These are phyloP conservation scores for Actinomortierella wolfii DNA, from an alignment of 371 early-diverging fungal genomes.

Conservation along the genomic window DNA sequence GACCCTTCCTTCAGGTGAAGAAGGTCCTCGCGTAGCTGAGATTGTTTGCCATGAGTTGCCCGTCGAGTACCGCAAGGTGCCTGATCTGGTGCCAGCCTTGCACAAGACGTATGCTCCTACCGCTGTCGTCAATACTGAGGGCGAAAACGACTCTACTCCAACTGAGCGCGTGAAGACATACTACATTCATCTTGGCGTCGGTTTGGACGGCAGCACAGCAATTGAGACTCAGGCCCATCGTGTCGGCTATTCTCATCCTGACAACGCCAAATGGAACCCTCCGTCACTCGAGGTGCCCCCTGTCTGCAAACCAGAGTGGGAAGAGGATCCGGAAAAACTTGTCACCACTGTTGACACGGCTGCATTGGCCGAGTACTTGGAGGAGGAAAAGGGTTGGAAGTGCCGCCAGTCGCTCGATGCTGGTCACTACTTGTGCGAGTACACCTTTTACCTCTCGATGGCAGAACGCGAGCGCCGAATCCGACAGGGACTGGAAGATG, in stretches of 20 bases:
- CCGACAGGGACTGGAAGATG: slow-evolving; percentile 18
- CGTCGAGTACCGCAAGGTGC: slow-evolving; percentile 44
- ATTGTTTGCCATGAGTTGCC: slow-evolving; percentile 41
- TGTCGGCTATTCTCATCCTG: slow-evolving; percentile 29
- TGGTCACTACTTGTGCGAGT: slow-evolving; percentile 44
- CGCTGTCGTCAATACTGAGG: neutral
- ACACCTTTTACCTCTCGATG: slow-evolving; percentile 45
- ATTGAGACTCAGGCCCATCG: slow-evolving; percentile 43
- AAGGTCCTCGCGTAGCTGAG: slow-evolving; percentile 1
- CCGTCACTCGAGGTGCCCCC: slow-evolving; percentile 24
- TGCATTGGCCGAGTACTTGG: slow-evolving; percentile 34
- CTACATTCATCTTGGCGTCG: slow-evolving; percentile 45
- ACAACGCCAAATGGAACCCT: slow-evolving; percentile 33
- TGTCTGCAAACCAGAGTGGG: slow-evolving; percentile 22
- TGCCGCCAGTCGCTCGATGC: slow-evolving; percentile 40
- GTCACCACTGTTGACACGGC: slow-evolving; percentile 37
- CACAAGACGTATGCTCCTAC: slow-evolving; percentile 8
- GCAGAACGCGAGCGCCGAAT: slow-evolving; percentile 32
- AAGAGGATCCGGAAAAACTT: slow-evolving; percentile 19
- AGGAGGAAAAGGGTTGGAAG: slow-evolving; percentile 29
- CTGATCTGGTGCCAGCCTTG: slow-evolving; percentile 28
- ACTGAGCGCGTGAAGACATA: slow-evolving; percentile 30
- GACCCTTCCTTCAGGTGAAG: slow-evolving; percentile 1
- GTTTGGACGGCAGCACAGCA: slow-evolving; percentile 24
- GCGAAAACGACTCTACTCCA: neutral